Conservation (phyloP, 2,329 filamentous ascomycete species). For the Beauveria rudraprayagi region DNA sequence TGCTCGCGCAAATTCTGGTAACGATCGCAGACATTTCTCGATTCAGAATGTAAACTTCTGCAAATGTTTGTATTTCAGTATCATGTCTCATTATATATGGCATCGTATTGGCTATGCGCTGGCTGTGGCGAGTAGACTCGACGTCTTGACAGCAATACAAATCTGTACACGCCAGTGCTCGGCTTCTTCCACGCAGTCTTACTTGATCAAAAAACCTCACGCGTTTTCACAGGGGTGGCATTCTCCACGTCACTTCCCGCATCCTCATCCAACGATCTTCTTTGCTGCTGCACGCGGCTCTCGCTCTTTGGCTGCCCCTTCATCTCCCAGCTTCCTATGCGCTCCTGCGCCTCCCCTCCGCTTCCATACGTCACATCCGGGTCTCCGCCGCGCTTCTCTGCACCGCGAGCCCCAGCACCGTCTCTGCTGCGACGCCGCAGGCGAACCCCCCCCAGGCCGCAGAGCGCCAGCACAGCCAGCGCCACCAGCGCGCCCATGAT, state of each 20-base stretch:
- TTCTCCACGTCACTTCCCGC: conserved; percentile 28
- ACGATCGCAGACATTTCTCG: too few relatives aligned
- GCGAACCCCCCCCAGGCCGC: conserved; percentile 26
- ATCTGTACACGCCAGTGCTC: too few relatives aligned
- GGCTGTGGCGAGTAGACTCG: too few relatives aligned
- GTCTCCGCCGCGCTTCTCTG: conserved; percentile 37
- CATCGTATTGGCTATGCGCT: too few relatives aligned
- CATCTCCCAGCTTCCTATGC: conserved; percentile 44
- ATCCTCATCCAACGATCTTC: conserved; percentile 21
- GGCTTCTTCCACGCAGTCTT: too few relatives aligned
- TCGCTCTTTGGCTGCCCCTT: conserved; percentile 18
- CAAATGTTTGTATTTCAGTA: too few relatives aligned
- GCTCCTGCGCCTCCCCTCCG: conserved; percentile 34
- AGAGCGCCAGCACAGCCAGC: conserved; percentile 24
- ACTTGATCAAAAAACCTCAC: conserved; percentile 28
- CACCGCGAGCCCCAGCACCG: conserved; percentile 26
- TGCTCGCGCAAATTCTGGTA: neutral
- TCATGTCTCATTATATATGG: too few relatives aligned
- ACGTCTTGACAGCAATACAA: too few relatives aligned
- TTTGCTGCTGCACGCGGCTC: conserved; percentile 16
- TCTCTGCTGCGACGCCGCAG: conserved; percentile 19
- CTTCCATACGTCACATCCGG: conserved; percentile 33
- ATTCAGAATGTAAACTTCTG: too few relatives aligned
- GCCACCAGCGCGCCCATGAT: conserved; percentile 30
- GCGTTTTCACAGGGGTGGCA: conserved; percentile 28